phyloP scores from a whole-genome alignment of 257 asterid species.

The Euphrasia confusa region DNA sequence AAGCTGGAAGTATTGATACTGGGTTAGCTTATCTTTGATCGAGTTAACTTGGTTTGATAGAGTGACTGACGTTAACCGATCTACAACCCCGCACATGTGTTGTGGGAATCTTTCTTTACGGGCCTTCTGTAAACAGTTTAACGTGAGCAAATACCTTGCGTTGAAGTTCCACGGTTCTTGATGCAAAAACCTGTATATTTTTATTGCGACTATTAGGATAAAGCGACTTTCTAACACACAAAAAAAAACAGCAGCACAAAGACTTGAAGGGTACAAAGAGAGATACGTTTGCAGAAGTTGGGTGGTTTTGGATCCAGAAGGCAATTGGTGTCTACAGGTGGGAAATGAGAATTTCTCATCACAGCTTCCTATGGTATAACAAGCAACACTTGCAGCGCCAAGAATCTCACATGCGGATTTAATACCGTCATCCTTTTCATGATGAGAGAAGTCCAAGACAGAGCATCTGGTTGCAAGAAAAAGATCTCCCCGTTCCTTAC shows the following conservation, averaged over 20 bases:
- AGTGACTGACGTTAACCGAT: constrained; percentile 58
- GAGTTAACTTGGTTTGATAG: constrained; percentile 40
- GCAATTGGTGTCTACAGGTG: constrained; percentile 45
- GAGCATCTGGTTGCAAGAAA: constrained; percentile 65
- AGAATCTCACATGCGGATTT: constrained; percentile 64
- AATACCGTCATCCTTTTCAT: constrained; percentile 37
- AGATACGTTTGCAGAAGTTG: constrained; percentile 65
- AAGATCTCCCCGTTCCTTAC: constrained; percentile 66
- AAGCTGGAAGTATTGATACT: constrained; percentile 68
- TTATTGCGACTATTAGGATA: constrained; percentile 11
- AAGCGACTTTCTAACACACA: constrained; percentile 5
- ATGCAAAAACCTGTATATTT: constrained; percentile 64
- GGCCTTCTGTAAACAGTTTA: constrained; percentile 68
- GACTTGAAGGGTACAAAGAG: constrained; percentile 18
- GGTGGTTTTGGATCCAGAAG: constrained; percentile 39
- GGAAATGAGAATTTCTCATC: constrained; percentile 32
- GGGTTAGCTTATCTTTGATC: constrained; percentile 28
- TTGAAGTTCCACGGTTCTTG: constrained; percentile 88
- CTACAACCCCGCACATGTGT: constrained; percentile 48
- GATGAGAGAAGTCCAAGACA: constrained; percentile 39
- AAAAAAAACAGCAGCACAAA: constrained; percentile 4
- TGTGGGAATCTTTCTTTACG: constrained; percentile 67
- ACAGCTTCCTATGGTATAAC: constrained; percentile 44
- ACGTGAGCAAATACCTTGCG: constrained; percentile 67
- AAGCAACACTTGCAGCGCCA: constrained; percentile 88